phyloP scores from a whole-genome alignment of 1,139 yeast genomes.

The Kodamaea arcana region DNA sequence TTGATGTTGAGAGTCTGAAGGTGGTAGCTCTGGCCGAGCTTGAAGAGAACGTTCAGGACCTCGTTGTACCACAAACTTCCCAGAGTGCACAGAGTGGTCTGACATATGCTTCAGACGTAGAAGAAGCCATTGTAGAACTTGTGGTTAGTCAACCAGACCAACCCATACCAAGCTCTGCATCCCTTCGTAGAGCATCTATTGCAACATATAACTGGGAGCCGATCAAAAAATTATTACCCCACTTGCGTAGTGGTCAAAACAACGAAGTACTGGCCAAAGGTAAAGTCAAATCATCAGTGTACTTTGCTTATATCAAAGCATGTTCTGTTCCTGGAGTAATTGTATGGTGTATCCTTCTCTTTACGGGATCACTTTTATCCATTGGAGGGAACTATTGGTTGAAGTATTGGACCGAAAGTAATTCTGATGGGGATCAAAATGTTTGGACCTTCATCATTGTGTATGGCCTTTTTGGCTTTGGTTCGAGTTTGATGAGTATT shows the following conservation, averaged over 20 bases:
- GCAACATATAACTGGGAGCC: slow-evolving; percentile 34
- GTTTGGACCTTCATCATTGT: slow-evolving; percentile 20
- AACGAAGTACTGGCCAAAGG: slow-evolving; percentile 27
- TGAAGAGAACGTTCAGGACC: not conserved
- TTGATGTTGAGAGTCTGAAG: not conserved
- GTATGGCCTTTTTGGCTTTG: slow-evolving; percentile 30
- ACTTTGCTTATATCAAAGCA: slow-evolving; percentile 21
- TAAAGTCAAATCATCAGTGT: slow-evolving; percentile 22
- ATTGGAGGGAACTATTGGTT: slow-evolving; percentile 51
- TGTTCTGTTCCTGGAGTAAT: slow-evolving; percentile 21
- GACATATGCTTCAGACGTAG: slow-evolving; percentile 1
- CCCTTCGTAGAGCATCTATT: slow-evolving; percentile 24
- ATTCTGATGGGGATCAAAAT: slow-evolving; percentile 25
- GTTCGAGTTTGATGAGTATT: slow-evolving; percentile 19
- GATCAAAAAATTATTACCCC: slow-evolving; percentile 21
- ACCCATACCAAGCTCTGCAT: not conserved
- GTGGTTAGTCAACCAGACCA: not conserved
- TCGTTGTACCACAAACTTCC: not conserved
- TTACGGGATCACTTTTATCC: slow-evolving; percentile 14
- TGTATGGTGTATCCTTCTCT: slow-evolving; percentile 12
- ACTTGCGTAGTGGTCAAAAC: slow-evolving; percentile 21
- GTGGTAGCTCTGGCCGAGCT: not conserved
- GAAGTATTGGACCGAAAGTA: slow-evolving; percentile 56
- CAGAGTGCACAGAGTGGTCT: too few species aligned
- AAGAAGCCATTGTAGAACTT: slow-evolving; percentile 1